Percentiles rank a stretch among this genome's conserved stretches.
phyloP scores from a whole-genome alignment of 2,329 filamentous ascomycete genomes.

The Ceratocystis cubensis region DNA sequence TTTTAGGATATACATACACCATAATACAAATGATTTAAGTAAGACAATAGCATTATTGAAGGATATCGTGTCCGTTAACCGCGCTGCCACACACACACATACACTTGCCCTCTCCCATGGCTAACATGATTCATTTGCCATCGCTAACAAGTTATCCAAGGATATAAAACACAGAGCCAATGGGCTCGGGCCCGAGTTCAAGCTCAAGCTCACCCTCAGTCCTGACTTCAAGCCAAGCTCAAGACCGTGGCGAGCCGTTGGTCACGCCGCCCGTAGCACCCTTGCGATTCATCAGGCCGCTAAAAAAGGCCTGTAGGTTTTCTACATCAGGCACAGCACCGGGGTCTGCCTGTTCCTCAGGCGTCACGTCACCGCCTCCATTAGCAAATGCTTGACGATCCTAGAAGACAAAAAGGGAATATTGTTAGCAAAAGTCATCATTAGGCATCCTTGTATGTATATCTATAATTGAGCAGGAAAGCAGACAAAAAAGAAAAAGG shows the following conservation, averaged over 20 bases:
- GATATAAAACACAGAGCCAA: too few species aligned
- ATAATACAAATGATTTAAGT: neutral
- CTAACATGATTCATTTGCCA: too few species aligned
- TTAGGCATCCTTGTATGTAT: neutral
- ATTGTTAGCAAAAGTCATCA: neutral
- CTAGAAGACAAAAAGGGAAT: constrained; percentile 26
- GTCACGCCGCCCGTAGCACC: constrained; percentile 21
- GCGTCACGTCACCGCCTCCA: constrained; percentile 10
- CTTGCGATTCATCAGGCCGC: constrained; percentile 46
- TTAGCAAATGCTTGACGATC: constrained; percentile 43
- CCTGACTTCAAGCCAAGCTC: neutral
- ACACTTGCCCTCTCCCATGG: too few species aligned
- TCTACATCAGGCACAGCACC: constrained; percentile 18
- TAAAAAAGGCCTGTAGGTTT: constrained; percentile 42
- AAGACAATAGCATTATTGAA: neutral
- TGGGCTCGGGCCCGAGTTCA: too few species aligned
- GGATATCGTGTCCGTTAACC: neutral
- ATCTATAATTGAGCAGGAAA: neutral
- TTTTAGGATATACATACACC: neutral
- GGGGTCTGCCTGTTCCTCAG: constrained; percentile 14
- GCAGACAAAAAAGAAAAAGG: neutral
- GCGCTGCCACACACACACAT: neutral
- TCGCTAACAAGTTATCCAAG: too few species aligned
- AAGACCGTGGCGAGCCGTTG: constrained; percentile 17
- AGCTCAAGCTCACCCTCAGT: too few species aligned